These are phyloP conservation scores for Mallotus japonicus DNA, from an alignment of 441 rosid genomes.

Conservation along the genomic window DNA sequence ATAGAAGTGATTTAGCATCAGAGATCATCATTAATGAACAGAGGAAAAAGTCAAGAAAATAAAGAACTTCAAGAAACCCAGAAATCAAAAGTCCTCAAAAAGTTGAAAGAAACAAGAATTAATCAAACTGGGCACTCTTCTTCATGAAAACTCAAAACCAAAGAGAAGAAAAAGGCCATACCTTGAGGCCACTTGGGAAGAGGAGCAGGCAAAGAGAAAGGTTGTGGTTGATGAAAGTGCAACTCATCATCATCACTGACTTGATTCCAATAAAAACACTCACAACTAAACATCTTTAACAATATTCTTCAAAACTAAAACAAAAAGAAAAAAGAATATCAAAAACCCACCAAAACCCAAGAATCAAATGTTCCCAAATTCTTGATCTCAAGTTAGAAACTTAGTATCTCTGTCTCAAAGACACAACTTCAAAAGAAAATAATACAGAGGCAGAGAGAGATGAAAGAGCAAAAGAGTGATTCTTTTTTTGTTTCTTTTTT, in stretches of 20 bases:
- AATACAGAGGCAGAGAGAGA: not conserved
- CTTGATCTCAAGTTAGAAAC: not conserved
- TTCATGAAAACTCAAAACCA: too few relatives aligned
- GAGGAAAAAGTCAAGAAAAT: not conserved
- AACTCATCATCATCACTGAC: constrained; percentile 30
- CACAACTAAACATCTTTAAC: constrained; percentile 63
- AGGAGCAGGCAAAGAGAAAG: constrained; percentile 64
- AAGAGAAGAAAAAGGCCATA: constrained; percentile 22
- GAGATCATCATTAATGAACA: not conserved
- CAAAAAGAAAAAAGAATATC: not conserved
- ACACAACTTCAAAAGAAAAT: not conserved
- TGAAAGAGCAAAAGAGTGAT: constrained; percentile 5
- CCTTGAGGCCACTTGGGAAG: constrained; percentile 77
- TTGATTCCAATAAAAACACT: constrained; percentile 61
- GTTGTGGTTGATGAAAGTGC: constrained; percentile 30
- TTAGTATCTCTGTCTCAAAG: too few relatives aligned
- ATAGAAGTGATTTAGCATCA: not conserved
- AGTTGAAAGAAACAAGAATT: not conserved
- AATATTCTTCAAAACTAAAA: not conserved
- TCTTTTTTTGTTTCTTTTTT: too few relatives aligned
- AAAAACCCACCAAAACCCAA: constrained; percentile 37
- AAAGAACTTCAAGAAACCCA: not conserved
- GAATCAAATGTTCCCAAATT: constrained; percentile 20
- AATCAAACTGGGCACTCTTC: not conserved
- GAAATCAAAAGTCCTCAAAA: not conserved